Evolutionary conservation across 2,329 filamentous ascomycete species (phyloP), one percentile per base, ranked within the genome.

Genomic region (Zalaria sp.): DNA sequence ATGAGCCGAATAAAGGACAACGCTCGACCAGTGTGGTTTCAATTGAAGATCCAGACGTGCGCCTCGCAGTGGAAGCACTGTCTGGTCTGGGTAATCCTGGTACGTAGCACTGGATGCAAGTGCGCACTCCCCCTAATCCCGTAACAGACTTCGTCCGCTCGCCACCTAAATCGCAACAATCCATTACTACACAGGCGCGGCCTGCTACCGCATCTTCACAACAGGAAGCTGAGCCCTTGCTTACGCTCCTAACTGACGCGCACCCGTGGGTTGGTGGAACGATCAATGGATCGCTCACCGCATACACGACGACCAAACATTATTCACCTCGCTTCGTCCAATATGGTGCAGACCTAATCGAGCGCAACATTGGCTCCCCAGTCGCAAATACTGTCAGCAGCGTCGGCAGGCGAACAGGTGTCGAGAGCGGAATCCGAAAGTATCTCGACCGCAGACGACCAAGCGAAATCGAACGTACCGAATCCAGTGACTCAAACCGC

Each of bases 261-360:
- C 87, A 95, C 56, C 89, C 89, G 0, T 69, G 93, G 46, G 73
- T 95, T 10, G 86, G 84, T 6, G 85, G 78, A 27, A 86, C 87
- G 0, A 58, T 59, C 35, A 85, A 84, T 50, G 79, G 81, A 40
- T 89, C 87, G 0, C 74, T 89, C 5, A 86, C 83, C 1, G 85
- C 84, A 1, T 96, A 96, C 58, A 81, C 82, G 27, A 80, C 75
- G 3, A 87, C 84, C 7, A 95, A 96, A 62, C 85, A 88, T 51
- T 93, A 89, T 54, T 93, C 86, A 1, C 87, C 89, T 0, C 75
- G 83, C 2, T 85, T 95, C 57, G 87, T 71, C n/a, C 64, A 84
- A 59, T 83, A 83, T n/a, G 77, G 87, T 46, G 89, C 85, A 38
- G 86, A 94, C 58, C 86, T 93, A 53, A 79, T 95, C 18, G 89